Evolutionary conservation across 257 asterid species (phyloP).

Genomic region (Gardenia jasminoides): DNA sequence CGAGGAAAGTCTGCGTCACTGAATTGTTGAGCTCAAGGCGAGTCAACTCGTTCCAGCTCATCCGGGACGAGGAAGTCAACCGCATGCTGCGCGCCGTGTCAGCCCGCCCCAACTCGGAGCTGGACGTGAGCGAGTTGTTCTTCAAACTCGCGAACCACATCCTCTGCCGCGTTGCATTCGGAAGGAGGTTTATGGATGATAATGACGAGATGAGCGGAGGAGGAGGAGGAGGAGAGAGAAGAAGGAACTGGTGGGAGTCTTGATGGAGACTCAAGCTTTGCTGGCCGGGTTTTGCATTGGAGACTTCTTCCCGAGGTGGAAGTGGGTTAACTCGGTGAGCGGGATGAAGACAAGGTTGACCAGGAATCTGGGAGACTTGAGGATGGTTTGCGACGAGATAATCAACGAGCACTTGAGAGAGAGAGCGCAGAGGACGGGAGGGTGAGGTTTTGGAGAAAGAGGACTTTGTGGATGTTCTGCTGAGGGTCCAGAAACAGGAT

Average conservation of each 20-base stretch:
- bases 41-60: conserved; percentile 29
- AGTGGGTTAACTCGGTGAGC: conserved; percentile 35
- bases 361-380: conserved; percentile 35
- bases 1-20: conserved; percentile 34
- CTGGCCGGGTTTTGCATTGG: conserved; percentile 37
- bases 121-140: conserved; percentile 33
- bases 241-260: conserved; percentile 30
- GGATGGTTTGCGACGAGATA: conserved; percentile 35
- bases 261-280: conserved; percentile 38
- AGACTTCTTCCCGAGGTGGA: conserved; percentile 38
- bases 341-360: conserved; percentile 37
- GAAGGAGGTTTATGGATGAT: conserved; percentile 29
- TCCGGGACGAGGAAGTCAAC: conserved; percentile 32
- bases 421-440: not conserved
- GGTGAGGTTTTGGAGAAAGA: conserved; percentile 8
- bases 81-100: conserved; percentile 22
- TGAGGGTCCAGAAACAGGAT: conserved; percentile 27
- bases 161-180: conserved; percentile 39
- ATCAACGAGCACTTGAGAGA: conserved; percentile 25
- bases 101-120: not conserved
- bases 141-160: conserved; percentile 32
- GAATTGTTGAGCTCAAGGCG: conserved; percentile 33
- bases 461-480: conserved; percentile 40
- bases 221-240: not conserved
- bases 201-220: not conserved